Percentiles rank a stretch among this genome's conserved stretches.
Conservation (phyloP, 768 basidiomycete species). For the Agrocybe praecox region DNA sequence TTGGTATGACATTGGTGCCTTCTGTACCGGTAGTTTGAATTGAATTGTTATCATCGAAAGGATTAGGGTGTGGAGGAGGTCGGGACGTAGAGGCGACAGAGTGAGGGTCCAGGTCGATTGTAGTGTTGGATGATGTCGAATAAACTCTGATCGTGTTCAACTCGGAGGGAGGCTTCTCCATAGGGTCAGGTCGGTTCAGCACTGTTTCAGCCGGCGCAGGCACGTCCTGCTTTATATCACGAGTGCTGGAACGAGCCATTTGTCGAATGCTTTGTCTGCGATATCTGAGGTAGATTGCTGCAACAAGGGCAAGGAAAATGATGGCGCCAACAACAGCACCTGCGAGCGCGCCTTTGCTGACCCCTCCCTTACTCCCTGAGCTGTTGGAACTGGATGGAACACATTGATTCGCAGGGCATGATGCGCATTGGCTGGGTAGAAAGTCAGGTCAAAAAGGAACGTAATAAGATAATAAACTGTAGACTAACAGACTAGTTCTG, state of each 20-base stretch:
- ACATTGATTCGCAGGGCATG: slow-evolving; percentile 58
- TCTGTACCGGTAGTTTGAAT: slow-evolving; percentile 84
- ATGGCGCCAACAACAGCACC: slow-evolving; percentile 72
- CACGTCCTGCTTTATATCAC: slow-evolving; percentile 55
- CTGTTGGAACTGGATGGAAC: slow-evolving; percentile 28
- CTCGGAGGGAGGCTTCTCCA: slow-evolving; percentile 55
- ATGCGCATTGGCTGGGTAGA: slow-evolving; percentile 53
- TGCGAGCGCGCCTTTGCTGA: slow-evolving; percentile 72
- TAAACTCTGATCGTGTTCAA: slow-evolving; percentile 51
- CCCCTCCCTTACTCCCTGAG: slow-evolving; percentile 34
- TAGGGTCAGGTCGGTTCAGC: slow-evolving; percentile 82
- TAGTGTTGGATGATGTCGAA: slow-evolving; percentile 44
- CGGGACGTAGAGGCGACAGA: slow-evolving; percentile 38
- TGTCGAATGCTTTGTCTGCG: slow-evolving; percentile 17
- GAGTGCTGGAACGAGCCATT: slow-evolving; percentile 29
- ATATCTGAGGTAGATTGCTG: slow-evolving; percentile 53
- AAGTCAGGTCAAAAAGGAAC: slow-evolving; percentile 8
- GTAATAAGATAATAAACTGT: background rate
- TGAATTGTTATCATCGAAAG: slow-evolving; percentile 76
- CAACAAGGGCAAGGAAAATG: slow-evolving; percentile 61
- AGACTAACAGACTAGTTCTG: slow-evolving; percentile 57
- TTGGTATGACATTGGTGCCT: slow-evolving; percentile 85
- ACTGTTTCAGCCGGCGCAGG: slow-evolving; percentile 79
- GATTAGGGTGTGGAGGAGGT: slow-evolving; percentile 50
- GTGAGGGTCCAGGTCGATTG: slow-evolving; percentile 64